Evolutionary conservation across 768 basidiomycete genomes (phyloP), one percentile per base, ranked within the genome.

Genomic region (Hebeloma cylindrosporum): DNA sequence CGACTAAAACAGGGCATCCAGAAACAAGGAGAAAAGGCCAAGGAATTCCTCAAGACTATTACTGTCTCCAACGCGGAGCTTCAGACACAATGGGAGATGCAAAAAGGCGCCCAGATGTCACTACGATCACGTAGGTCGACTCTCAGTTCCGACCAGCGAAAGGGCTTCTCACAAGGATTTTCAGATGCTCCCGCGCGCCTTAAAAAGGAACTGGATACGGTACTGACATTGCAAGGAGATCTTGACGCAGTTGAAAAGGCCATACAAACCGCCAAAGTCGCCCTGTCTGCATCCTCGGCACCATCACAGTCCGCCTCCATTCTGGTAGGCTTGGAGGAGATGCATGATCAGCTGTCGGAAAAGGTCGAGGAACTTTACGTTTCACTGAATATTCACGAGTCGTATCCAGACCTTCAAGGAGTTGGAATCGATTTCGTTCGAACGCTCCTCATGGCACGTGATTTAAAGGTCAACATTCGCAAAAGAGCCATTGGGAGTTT

Each of bases 391-490:
- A 17, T 47, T 11, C 46, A 40, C 13, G 39, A 47, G 13, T 33
- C 46, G 3, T 41, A 26, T 20, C 46, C 46, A 2, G 39, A 40
- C 16, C 39, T 47, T 1, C 26, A 14, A 4, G 31, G 26, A 9
- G 46, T 20, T 11, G 32, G n/a, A n/a, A n/a, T n/a, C n/a, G n/a
- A n/a, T n/a, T n/a, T n/a, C 42, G 55, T 69, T 2, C 47, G 47
- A 2, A 58, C 51, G 0, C 61, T 74, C 0, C 41, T 73, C 1
- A 53, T 69, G 43, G 65, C 63, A 3, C 54, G 60, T 0, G 67
- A 72, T 47, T 54, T 70, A 20, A 74, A 73, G 45, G 67, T 69
- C 16, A 69, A 65, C 40, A 67, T 72, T 4, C 46, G 62, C 5
- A 66, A 65, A 41, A 48, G 55, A 9, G 64, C 62, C 0, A 58